Evolutionary conservation across 2,329 filamentous ascomycete genomes (phyloP).

Genomic region (Aspergillus texensis): DNA sequence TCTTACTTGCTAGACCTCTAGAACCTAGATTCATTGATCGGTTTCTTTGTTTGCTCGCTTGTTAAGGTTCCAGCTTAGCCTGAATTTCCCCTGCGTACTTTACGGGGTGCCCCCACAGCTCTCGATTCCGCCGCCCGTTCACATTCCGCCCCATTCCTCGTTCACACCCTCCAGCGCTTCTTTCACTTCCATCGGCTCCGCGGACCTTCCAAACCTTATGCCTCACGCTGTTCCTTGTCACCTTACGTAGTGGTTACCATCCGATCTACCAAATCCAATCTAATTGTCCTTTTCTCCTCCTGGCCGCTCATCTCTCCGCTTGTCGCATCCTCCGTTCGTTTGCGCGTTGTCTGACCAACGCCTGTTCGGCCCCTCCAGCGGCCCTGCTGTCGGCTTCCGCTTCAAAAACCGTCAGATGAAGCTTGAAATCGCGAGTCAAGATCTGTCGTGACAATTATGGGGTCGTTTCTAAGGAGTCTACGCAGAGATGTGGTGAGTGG

Average conservation of each 20-base stretch:
- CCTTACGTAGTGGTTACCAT: slow-evolving; percentile 5
- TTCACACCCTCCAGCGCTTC: slow-evolving; percentile 13
- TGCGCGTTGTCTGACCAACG: slow-evolving; percentile 15
- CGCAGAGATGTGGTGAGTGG: slow-evolving; percentile 42
- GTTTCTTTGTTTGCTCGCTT: slow-evolving; percentile 17
- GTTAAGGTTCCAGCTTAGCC: neutral
- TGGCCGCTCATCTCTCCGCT: neutral
- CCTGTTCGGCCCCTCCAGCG: slow-evolving; percentile 17
- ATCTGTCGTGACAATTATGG: slow-evolving; percentile 38
- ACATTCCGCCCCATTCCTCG: slow-evolving; percentile 23
- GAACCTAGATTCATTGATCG: neutral
- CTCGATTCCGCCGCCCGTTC: slow-evolving; percentile 22
- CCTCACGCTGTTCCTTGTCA: slow-evolving; percentile 11
- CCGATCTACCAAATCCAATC: neutral
- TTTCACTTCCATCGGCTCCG: slow-evolving; percentile 16
- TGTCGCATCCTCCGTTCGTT: slow-evolving; percentile 17
- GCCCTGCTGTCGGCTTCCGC: slow-evolving; percentile 24
- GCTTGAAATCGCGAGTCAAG: slow-evolving; percentile 25
- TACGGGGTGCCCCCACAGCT: slow-evolving; percentile 9
- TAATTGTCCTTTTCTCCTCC: slow-evolving; percentile 10
- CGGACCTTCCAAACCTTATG: slow-evolving; percentile 20
- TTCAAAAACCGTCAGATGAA: slow-evolving; percentile 31
- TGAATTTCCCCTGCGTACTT: slow-evolving; percentile 5
- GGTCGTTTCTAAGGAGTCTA: slow-evolving; percentile 44
- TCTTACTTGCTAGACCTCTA: slow-evolving; percentile 11